These are phyloP conservation scores for Pyrenochaeta sp. DNA, from an alignment of 2,329 filamentous ascomycete species.

Conservation along the genomic window DNA sequence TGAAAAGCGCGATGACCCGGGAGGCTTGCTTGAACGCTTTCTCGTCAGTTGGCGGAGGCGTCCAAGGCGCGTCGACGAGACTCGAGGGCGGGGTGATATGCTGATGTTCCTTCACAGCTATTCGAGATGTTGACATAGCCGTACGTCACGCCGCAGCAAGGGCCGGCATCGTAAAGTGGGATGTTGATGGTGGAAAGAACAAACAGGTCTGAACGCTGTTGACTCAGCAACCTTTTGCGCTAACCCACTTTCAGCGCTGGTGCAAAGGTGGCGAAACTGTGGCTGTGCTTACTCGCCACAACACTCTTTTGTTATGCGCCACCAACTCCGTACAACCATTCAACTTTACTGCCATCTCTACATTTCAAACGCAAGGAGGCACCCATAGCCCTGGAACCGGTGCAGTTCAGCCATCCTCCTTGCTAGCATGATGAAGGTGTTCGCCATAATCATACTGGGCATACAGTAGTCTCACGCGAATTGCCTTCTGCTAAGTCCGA, in stretches of 20 bases:
- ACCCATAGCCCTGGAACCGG: not conserved
- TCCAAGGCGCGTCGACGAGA: constrained; percentile 22
- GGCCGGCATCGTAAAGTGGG: constrained; percentile 11
- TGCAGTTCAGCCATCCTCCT: no score
- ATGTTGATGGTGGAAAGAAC: not conserved
- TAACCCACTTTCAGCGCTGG: no score
- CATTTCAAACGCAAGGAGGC: no score
- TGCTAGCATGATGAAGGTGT: no score
- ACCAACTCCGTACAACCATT: no score
- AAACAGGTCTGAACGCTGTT: not conserved
- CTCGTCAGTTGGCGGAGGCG: constrained; percentile 22
- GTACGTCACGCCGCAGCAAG: constrained; percentile 1
- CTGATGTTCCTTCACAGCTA: not conserved
- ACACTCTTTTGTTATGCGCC: no score
- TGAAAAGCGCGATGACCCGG: constrained; percentile 25
- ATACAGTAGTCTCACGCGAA: no score
- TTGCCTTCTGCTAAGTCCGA: no score
- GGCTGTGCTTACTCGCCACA: no score
- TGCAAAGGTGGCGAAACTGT: no score
- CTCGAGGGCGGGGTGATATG: constrained; percentile 23
- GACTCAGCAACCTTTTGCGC: constrained; percentile 1
- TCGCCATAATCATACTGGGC: no score
- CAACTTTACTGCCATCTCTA: no score
- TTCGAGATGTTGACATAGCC: constrained; percentile 12
- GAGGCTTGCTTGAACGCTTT: constrained; percentile 16